Percentiles rank a stretch among this genome's conserved stretches.
Conservation (phyloP, 305 asterid genomes). For the Rubia balearica region DNA sequence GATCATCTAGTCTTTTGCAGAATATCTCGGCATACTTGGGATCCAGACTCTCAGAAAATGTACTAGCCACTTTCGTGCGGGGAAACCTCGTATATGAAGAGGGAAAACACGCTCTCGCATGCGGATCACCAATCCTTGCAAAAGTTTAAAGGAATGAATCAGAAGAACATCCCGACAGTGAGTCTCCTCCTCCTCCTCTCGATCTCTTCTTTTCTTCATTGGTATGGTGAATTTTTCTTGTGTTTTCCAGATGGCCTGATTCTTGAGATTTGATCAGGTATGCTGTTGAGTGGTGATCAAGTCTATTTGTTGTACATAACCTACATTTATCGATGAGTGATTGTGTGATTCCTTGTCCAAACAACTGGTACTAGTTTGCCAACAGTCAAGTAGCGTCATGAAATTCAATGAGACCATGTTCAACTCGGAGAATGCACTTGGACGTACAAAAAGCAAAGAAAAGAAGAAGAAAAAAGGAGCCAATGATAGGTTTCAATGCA, state of each 20-base stretch:
- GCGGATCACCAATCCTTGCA: constrained; percentile 48
- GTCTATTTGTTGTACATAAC: no score
- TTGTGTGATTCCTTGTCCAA: no score
- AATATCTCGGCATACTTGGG: constrained; percentile 85
- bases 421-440: no score
- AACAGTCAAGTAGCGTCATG: no score
- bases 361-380: no score
- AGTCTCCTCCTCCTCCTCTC: background rate
- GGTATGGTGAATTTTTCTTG: background rate
- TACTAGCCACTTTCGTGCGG: constrained; percentile 63
- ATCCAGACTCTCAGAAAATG: constrained; percentile 67
- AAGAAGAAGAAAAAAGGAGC: no score
- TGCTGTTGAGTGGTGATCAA: no score
- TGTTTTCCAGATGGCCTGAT: background rate
- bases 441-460: no score
- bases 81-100: constrained; percentile 70
- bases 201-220: no score
- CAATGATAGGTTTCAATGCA: no score
- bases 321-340: no score
- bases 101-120: constrained; percentile 70
- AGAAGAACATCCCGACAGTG: background rate
- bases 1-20: constrained; percentile 30
- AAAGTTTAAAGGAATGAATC: constrained; percentile 1
- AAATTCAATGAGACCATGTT: no score
- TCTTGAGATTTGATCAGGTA: background rate